Base-by-base conservation (phyloP, 2,329 filamentous ascomycete species). In the Xylaria sp. region DNA sequence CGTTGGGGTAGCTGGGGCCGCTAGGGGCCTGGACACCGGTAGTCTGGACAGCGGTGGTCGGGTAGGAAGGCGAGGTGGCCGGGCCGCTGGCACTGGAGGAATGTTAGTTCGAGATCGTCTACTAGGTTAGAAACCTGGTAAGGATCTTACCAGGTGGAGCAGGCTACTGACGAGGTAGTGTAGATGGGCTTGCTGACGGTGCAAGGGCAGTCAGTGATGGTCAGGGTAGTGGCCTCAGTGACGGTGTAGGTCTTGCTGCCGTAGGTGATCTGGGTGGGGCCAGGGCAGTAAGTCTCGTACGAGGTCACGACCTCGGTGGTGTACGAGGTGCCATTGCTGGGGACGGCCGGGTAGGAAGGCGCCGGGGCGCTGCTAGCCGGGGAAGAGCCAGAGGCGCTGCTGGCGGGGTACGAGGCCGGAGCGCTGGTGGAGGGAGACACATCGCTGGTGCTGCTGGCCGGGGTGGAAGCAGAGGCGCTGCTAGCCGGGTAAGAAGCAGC, bases 261-360 rank as follows among this genome's bases (percentile, higher is more conserved):
- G 76, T 88, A 78, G 68, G 81, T 82, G 73, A 90, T 74, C 65
- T 77, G 73, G 65, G 88, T 90, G 62, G 88, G 72, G 63, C 69
- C 78, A 19, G 88, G 87, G 84, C 89, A 91, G 84, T 80, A 90
- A 70, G 88, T 91, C 75, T 82, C 85, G 78, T 83, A 83, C 54
- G 77, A 74, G 54, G 84, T 85, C 61, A 90, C 82, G 62, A 95
- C 76, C 79, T 88, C 83, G 64, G 86, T 90, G 74, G 79, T 80
- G 74, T 82, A 83, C 44, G 39, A 20, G 70, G 76, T 78, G 63
- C 77, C 76, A 72, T 81, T 80, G 67, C 69, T 68, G 60, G 45
- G 57, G n/a, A n/a, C 54, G 47, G 53, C 59, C 51, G 61, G 49
- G 54, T 54, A 57, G 45, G 55, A 52, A 45, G n/a, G n/a, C n/a